phyloP scores from a whole-genome alignment of 805 yeast genomes.

The Candida yuanshanica region DNA sequence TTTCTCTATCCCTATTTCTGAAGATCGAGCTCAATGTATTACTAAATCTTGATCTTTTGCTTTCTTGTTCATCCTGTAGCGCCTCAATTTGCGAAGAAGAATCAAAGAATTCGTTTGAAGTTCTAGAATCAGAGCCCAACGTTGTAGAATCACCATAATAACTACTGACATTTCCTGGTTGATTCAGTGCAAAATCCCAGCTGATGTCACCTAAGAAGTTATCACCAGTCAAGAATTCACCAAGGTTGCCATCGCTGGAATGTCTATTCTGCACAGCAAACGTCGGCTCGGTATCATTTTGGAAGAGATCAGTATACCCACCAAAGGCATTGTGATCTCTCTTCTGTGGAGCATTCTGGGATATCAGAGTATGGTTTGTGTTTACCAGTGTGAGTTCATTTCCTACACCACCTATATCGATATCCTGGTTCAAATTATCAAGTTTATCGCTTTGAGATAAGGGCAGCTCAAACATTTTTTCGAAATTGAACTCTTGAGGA shows the following conservation, averaged over 20 bases:
- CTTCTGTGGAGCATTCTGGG: background rate
- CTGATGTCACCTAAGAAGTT: constrained; percentile 4
- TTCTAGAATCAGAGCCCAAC: constrained; percentile 20
- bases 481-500: background rate
- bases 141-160: constrained; percentile 19
- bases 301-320: background rate
- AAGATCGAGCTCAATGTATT: constrained; percentile 20
- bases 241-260: background rate
- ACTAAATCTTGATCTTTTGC: constrained; percentile 19
- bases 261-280: background rate
- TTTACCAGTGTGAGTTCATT: background rate
- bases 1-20: constrained; percentile 14
- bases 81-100: constrained; percentile 4
- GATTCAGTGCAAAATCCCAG: constrained; percentile 10
- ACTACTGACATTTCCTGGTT: constrained; percentile 6
- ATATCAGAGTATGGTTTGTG: background rate
- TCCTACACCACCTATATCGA: background rate
- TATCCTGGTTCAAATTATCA: background rate
- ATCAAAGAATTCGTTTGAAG: constrained; percentile 27
- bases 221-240: background rate
- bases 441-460: background rate
- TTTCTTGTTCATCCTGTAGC: constrained; percentile 6
- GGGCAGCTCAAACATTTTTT: background rate
- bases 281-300: background rate
- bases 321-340: background rate